Percentiles rank a stretch among this genome's conserved stretches.
phyloP scores from a whole-genome alignment of 768 basidiomycete species.

The Hypsizygus marmoreus region DNA sequence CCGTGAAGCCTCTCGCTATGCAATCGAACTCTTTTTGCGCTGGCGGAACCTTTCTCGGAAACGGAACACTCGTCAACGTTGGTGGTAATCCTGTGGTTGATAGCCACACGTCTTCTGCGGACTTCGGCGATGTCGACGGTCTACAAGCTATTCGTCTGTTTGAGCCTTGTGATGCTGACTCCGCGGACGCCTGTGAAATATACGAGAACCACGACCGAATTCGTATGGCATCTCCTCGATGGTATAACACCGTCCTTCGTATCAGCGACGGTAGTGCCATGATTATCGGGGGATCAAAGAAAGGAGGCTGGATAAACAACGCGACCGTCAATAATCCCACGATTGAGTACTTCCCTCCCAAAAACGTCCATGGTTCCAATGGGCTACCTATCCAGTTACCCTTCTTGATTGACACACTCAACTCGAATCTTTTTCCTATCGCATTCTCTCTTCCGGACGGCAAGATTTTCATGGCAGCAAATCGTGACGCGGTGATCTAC shows the following conservation, averaged over 20 bases:
- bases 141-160: slow-evolving; percentile 74
- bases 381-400: slow-evolving; percentile 65
- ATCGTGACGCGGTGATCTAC: slow-evolving; percentile 78
- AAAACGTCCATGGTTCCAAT: slow-evolving; percentile 64
- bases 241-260: slow-evolving; percentile 77
- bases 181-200: slow-evolving; percentile 55
- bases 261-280: slow-evolving; percentile 79
- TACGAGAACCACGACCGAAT: slow-evolving; percentile 65
- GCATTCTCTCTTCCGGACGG: slow-evolving; percentile 73
- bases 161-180: slow-evolving; percentile 57
- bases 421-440: slow-evolving; percentile 83
- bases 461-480: slow-evolving; percentile 74
- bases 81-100: slow-evolving; percentile 82
- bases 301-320: slow-evolving; percentile 88
- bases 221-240: slow-evolving; percentile 76
- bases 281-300: slow-evolving; percentile 80
- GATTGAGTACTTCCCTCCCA: slow-evolving; percentile 81
- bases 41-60: slow-evolving; percentile 74
- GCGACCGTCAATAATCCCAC: slow-evolving; percentile 80
- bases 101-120: slow-evolving; percentile 60
- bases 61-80: slow-evolving; percentile 77
- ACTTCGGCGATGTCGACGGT: slow-evolving; percentile 77
- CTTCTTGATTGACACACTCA: slow-evolving; percentile 71
- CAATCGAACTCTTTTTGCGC: slow-evolving; percentile 88
- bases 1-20: slow-evolving; percentile 60